Evolutionary conservation across 768 basidiomycete genomes (phyloP), one percentile per base, ranked within the genome.

Genomic region (Cubamyces lactineus): DNA sequence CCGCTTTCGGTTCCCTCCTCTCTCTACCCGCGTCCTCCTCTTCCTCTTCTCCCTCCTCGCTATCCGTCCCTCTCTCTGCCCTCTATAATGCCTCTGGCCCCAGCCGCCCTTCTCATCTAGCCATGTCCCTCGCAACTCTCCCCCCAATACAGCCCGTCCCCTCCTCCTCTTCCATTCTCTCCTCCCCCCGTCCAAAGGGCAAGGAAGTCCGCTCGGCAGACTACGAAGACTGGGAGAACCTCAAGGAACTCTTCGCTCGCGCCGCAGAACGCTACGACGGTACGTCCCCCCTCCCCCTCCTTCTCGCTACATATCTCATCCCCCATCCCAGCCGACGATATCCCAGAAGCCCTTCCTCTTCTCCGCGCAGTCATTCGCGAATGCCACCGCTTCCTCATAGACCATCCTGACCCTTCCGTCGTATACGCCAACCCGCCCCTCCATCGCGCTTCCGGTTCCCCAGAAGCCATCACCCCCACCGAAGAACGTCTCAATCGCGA

Each of bases 321-420:
- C n/a, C 38, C 24, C 23, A 4, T 34, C 57, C 15, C 66, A 69
- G 66, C 68, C 41, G 80, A 82, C 59, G 79, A 85, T 51, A 71
- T 78, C 17, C 64, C 71, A 42, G 83, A 84, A 51, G 80, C 84
- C 1, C 74, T 86, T 7, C 79, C 84, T 1, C 76, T 86, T 11
- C 73, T 89, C 46, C 80, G 87, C 30, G 86, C 81, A 5, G 83
- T 88, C 52, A 80, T 89, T 5, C 85, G 88, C 66, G 86, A 87
- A 70, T 88, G 85, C 71, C 84, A 86, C 71, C 80, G 84, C n/a
- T 86, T 87, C 65, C 76, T 86, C 57, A 64, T 78, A 28, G 72
- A 73, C 28, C 83, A 83, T 68, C 76, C 80, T 13, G 86, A 89
- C 65, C 87, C 86, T 0, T 84, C 83, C 21, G 73, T 79, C 17